phyloP scores from a whole-genome alignment of 1,284 basidiomycete genomes.

The Limonomyces culmigenus region DNA sequence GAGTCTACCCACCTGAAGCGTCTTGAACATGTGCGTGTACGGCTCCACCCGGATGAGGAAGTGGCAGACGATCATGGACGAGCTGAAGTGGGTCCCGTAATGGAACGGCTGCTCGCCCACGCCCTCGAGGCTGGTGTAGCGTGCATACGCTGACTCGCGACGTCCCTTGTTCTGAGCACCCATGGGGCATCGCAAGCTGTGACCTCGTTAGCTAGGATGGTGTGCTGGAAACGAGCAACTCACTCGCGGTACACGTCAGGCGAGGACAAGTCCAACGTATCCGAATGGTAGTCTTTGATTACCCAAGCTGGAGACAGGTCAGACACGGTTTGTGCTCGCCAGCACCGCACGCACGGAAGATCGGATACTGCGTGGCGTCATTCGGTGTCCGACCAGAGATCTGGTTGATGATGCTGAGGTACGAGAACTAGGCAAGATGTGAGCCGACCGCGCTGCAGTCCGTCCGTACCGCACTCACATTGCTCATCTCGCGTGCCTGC shows the following conservation, averaged over 20 bases:
- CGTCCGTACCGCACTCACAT: slow-evolving; percentile 29
- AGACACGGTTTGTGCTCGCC: neutral
- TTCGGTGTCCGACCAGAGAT: slow-evolving; percentile 83
- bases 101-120: slow-evolving; percentile 82
- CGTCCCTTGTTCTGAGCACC: slow-evolving; percentile 72
- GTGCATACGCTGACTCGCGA: slow-evolving; percentile 51
- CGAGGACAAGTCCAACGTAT: slow-evolving; percentile 52
- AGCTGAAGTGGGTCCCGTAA: slow-evolving; percentile 91
- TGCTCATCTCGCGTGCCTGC: slow-evolving; percentile 81
- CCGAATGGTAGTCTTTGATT: slow-evolving; percentile 70
- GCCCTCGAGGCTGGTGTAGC: slow-evolving; percentile 66
- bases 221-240: slow-evolving; percentile 11
- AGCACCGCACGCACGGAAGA: slow-evolving; percentile 57
- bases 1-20: slow-evolving; percentile 53
- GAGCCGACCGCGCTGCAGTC: too few species aligned
- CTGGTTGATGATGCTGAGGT: slow-evolving; percentile 76
- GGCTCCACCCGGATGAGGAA: slow-evolving; percentile 85
- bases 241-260: slow-evolving; percentile 65
- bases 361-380: slow-evolving; percentile 90
- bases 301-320: slow-evolving; percentile 52
- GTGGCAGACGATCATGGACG: slow-evolving; percentile 93
- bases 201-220: slow-evolving; percentile 2
- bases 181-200: slow-evolving; percentile 75
- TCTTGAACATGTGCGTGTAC: slow-evolving; percentile 87
- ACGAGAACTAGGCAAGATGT: slow-evolving; percentile 53